Conservation (phyloP, 2,329 filamentous ascomycete species). For the Cadophora gregata region DNA sequence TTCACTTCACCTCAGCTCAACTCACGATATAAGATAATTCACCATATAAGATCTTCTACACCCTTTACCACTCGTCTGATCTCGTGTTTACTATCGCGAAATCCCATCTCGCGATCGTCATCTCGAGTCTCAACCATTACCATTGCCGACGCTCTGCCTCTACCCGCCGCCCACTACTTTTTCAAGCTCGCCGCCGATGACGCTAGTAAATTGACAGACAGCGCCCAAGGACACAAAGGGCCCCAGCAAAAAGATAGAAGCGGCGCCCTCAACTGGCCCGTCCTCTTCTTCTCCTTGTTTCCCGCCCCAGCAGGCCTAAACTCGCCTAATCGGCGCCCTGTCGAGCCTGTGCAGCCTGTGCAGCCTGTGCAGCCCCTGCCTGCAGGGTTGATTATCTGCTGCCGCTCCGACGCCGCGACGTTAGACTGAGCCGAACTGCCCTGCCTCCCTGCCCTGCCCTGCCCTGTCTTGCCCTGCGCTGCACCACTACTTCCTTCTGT, state of each 20-base stretch:
- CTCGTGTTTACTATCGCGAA: not conserved
- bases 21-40: not conserved
- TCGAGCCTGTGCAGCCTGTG: too few species aligned
- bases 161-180: not conserved
- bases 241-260: not conserved
- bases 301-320: constrained; percentile 10
- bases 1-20: not conserved
- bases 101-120: not conserved
- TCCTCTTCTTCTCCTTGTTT: too few species aligned
- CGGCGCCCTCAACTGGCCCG: constrained; percentile 8
- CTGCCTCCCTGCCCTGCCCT: not conserved
- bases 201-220: constrained; percentile 19
- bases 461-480: not conserved
- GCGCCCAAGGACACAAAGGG: constrained; percentile 6
- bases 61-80: not conserved
- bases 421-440: not conserved
- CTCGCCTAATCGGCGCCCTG: not conserved
- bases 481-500: constrained; percentile 7
- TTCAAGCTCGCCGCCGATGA: constrained; percentile 1
- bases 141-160: not conserved
- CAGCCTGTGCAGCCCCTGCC: not conserved
- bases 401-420: constrained; percentile 7
- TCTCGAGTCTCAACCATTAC: not conserved
- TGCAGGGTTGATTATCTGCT: constrained; percentile 13
- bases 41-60: not conserved